Base-by-base conservation (phyloP, 352 stramenopile genomes). In the Phytophthora cajani region DNA sequence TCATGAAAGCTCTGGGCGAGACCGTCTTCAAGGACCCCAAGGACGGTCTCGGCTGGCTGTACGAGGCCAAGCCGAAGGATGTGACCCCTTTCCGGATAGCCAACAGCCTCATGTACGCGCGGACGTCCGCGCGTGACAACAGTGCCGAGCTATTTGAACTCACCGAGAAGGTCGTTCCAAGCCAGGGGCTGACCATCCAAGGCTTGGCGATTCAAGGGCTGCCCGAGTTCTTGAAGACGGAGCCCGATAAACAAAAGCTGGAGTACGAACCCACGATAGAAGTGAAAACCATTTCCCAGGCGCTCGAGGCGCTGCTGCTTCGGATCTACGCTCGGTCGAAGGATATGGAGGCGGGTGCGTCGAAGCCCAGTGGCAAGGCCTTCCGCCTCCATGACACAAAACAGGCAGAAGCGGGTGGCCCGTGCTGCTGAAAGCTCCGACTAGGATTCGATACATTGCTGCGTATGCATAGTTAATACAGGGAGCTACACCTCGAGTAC, bases 251-350 rank as follows among this genome's bases (percentile, higher is more conserved):
- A 1, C 57, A 72, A 25, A 82, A 72, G 58, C 19, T 84, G 21
- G 80, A 80, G 62, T 90, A 90, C 52, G 81, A 90, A 59, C 80
- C 81, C 49, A 85, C 75, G 7, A 25, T 73, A 0, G 58, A 67
- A 2, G 74, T 89, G 25, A 69, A 66, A 60, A 87, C 77, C 0
- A 76, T 91, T 23, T 78, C 80, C 10, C 73, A 88, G 57, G 83
- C 82, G 7, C 73, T 93, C 14, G 85, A 93, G 57, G 80, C 83
- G 17, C 84, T 93, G 16, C 62, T 93, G 23, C 30, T 91, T 12
- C 78, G 80, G 32, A 90, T 91, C 66, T 91, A 90, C 69, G 78
- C 80, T 60, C 84, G 84, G n/a, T 89, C 84, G 25, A 87, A 87
- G 60, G 67, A 90, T 67, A 87, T 89, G 58, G 38, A 66, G 4